Evolutionary conservation across 1,284 basidiomycete genomes (phyloP), one percentile per base, ranked within the genome.

Genomic region (Phlebopus sp.): DNA sequence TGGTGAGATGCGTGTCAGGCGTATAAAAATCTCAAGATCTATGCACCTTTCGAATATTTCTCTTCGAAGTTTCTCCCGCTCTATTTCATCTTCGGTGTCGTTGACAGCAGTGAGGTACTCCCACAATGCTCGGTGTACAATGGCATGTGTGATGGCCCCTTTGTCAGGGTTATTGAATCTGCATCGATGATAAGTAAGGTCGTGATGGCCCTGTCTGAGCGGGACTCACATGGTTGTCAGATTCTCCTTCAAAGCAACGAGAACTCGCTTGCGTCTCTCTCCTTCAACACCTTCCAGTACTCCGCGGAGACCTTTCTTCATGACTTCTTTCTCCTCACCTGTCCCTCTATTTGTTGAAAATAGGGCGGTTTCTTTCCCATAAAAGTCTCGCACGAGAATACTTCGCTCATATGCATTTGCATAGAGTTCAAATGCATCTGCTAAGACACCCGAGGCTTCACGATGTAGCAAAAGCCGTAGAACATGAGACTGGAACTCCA

Each of bases 121-220:
- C 86, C 81, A 89, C 6, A 89, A 62, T 0, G 84, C 86, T 27
- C 89, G 80, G 61, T 95, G 92, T 15, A 94, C 89, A 36, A 94
- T 82, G 0, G 86, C 82, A 66, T 93, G 90, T 1, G 87, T 84
- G 10, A 92, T 75, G 2, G 90, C 84, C 10, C 88, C 89, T 66
- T 95, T 94, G 59, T 94, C 91, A 0, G 91, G 79, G 54, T 93
- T 90, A 64, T 94, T 90, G 68, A 92, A 92, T 46, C 90, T 93
- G 31, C 6, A 52, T 1, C 48, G 18, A 37, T 29, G 34, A 46
- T 49, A 36, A 52, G 15, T 41, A 15, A 39, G 32, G 21, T 34
- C 18, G 6, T 10, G 6, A 5, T 13, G 14, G 13, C 4, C 17
- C 23, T n/a, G 46, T 14, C 34, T 9, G 2, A 17, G 14, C 17